Percentiles rank a stretch among this genome's conserved stretches.
phyloP scores from a whole-genome alignment of 192 early-diverging fungal species.

The Chytriomyces hyalinus region DNA sequence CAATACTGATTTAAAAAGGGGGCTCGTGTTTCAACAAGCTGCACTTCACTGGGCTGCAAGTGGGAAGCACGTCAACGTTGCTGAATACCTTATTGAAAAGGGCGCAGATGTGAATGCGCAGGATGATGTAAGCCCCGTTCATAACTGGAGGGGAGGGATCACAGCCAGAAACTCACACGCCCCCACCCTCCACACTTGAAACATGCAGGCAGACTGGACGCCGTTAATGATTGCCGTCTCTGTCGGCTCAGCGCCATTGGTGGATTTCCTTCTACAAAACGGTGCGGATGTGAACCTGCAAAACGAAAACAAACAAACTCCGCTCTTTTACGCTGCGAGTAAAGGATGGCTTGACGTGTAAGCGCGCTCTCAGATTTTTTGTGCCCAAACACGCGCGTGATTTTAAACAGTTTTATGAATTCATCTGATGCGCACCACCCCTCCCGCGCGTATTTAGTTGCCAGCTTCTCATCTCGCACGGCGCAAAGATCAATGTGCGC shows the following conservation, averaged over 20 bases:
- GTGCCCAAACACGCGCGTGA: background rate
- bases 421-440: background rate
- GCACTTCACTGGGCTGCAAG: constrained; percentile 47
- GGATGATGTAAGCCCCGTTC: constrained; percentile 31
- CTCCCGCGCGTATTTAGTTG: constrained; percentile 7
- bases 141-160: background rate
- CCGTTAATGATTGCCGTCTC: constrained; percentile 49
- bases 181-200: background rate
- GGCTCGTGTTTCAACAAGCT: constrained; percentile 17
- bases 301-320: constrained; percentile 40
- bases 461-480: constrained; percentile 28
- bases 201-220: constrained; percentile 41
- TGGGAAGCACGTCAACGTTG: constrained; percentile 38
- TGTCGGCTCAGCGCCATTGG: constrained; percentile 38
- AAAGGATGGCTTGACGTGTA: constrained; percentile 40
- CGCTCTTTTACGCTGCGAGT: constrained; percentile 53
- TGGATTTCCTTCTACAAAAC: constrained; percentile 30
- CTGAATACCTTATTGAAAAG: constrained; percentile 32
- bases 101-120: constrained; percentile 37
- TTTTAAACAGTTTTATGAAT: background rate
- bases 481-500: constrained; percentile 34
- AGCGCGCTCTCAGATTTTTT: constrained; percentile 9
- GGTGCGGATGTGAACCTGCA: constrained; percentile 34
- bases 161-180: background rate
- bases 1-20: background rate